phyloP scores from a whole-genome alignment of 331 rosid genomes.

The Quercus phellos region DNA sequence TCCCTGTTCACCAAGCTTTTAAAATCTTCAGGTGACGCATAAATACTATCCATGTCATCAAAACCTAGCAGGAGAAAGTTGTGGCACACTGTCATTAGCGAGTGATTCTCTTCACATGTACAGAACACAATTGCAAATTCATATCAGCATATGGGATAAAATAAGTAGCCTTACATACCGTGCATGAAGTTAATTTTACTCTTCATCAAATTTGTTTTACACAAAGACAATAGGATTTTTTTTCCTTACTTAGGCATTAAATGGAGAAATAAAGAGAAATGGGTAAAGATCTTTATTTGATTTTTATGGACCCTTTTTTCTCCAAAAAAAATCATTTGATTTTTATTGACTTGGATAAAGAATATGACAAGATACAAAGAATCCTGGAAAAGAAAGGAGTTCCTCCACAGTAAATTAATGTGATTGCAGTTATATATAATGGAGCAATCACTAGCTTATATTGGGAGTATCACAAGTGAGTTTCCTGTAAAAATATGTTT shows the following conservation, averaged over 20 bases:
- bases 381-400: neutral
- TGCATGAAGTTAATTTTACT: neutral
- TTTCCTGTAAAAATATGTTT: neutral
- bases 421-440: neutral
- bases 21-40: slow-evolving; percentile 84
- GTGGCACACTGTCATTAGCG: neutral
- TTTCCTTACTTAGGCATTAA: neutral
- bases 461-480: neutral
- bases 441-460: neutral
- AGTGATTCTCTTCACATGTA: neutral
- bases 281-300: neutral
- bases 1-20: slow-evolving; percentile 47
- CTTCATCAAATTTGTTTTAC: neutral
- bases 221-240: neutral
- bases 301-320: neutral
- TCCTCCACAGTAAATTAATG: neutral
- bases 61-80: slow-evolving; percentile 51
- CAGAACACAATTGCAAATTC: neutral
- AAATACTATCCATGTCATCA: slow-evolving; percentile 75
- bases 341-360: neutral
- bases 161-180: neutral
- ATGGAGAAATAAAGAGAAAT: neutral
- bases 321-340: neutral
- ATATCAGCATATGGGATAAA: neutral
- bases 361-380: neutral